phyloP scores from a whole-genome alignment of 441 rosid species.

The Adansonia madagascariensis region DNA sequence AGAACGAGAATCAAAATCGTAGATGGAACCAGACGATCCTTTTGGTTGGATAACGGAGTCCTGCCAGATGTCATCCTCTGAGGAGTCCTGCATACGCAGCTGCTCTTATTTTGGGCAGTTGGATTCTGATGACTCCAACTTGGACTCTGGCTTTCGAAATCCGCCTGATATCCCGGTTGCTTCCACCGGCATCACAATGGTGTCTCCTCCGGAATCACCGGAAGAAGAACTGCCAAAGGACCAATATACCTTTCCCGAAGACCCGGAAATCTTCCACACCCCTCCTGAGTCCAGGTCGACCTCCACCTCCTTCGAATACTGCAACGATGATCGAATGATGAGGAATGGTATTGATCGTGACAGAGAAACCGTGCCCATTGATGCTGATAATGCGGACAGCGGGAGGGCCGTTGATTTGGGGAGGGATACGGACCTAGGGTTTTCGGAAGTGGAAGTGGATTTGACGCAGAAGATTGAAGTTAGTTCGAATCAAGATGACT shows the following conservation, averaged over 20 bases:
- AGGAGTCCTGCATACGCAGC: slow-evolving; percentile 32
- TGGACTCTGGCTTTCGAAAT: not conserved
- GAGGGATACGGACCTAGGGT: slow-evolving; percentile 46
- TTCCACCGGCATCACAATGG: slow-evolving; percentile 37
- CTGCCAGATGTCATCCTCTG: slow-evolving; percentile 39
- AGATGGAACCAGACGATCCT: slow-evolving; percentile 30
- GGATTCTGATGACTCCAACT: slow-evolving; percentile 28
- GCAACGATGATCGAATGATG: slow-evolving; percentile 14
- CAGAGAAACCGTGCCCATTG: slow-evolving; percentile 13
- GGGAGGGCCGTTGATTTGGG: slow-evolving; percentile 41
- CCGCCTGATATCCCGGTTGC: slow-evolving; percentile 26
- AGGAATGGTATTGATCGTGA: not conserved
- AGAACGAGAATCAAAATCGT: not conserved
- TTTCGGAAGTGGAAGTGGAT: slow-evolving; percentile 33
- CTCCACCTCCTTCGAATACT: not conserved
- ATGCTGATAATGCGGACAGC: slow-evolving; percentile 16
- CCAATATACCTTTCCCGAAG: slow-evolving; percentile 15
- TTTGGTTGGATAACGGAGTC: slow-evolving; percentile 31
- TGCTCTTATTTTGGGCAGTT: slow-evolving; percentile 25
- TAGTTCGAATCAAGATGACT: slow-evolving; percentile 20
- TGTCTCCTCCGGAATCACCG: slow-evolving; percentile 40
- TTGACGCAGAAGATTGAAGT: slow-evolving; percentile 28
- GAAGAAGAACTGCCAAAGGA: not conserved
- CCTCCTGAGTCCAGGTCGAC: slow-evolving; percentile 40
- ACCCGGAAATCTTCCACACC: slow-evolving; percentile 39